phyloP scores from a whole-genome alignment of 1,284 basidiomycete genomes.

The Rhizopogon hawkerae region DNA sequence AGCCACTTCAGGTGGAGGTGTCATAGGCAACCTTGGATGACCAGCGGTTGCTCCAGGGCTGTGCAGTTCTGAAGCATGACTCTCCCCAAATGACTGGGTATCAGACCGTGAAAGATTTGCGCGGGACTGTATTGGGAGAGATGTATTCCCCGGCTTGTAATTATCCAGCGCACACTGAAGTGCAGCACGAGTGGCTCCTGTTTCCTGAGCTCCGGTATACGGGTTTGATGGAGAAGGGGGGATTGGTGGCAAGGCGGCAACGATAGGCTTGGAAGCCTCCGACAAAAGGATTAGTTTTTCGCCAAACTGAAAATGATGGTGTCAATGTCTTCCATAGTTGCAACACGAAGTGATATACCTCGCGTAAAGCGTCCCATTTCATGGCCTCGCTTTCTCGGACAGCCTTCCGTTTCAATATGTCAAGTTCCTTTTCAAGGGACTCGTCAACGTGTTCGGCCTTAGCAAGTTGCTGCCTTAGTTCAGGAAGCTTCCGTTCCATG shows the following conservation, averaged over 20 bases:
- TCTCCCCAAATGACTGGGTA: conserved; percentile 72
- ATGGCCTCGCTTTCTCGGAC: conserved; percentile 59
- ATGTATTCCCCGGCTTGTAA: conserved; percentile 59
- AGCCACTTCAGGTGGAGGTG: conserved; percentile 29
- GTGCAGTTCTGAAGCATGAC: conserved; percentile 64
- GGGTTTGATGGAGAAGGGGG: conserved; percentile 49
- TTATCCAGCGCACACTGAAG: conserved; percentile 69
- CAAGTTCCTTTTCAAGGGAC: conserved; percentile 55
- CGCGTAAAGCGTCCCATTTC: conserved; percentile 71
- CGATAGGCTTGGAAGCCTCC: conserved; percentile 55
- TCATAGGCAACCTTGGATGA: conserved; percentile 32
- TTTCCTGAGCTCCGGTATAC: conserved; percentile 53
- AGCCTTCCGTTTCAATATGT: conserved; percentile 64
- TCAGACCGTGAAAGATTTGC: conserved; percentile 60
- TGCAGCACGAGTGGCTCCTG: conserved; percentile 61
- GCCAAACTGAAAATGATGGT: conserved; percentile 42
- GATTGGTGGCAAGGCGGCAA: conserved; percentile 50
- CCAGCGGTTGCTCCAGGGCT: conserved; percentile 29
- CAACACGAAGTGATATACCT: conserved; percentile 36
- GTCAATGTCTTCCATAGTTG: conserved; percentile 5
- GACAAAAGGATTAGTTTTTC: conserved; percentile 68
- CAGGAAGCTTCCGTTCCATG: conserved; percentile 51
- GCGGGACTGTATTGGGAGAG: conserved; percentile 38
- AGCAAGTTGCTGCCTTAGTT: conserved; percentile 55
- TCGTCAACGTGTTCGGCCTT: conserved; percentile 59